phyloP scores from a whole-genome alignment of 2,329 filamentous ascomycete species.

The Metarhizium brunneum region DNA sequence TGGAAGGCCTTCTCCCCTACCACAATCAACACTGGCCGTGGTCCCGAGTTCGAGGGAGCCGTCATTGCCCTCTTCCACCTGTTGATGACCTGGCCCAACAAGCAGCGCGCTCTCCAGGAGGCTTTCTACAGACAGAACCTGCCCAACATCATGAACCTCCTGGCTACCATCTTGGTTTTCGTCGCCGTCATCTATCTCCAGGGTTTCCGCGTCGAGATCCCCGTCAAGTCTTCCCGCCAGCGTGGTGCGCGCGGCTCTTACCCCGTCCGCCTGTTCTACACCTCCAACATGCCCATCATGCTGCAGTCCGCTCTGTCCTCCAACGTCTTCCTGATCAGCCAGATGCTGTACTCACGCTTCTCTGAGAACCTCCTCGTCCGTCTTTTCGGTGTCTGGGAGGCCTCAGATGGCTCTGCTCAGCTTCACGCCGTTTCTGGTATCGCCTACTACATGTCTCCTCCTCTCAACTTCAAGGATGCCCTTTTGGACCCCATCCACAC shows the following conservation, averaged over 20 bases:
- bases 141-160: constrained; percentile 97
- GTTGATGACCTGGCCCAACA: constrained; percentile 97
- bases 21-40: constrained; percentile 98
- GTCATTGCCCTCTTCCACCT: constrained; percentile 98
- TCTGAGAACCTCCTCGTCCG: constrained; percentile 97
- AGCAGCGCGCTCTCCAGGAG: constrained; percentile 95
- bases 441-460: constrained; percentile 99
- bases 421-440: constrained; percentile 88
- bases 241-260: constrained; percentile 97
- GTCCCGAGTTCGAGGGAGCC: constrained; percentile 97
- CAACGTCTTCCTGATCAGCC: constrained; percentile 98
- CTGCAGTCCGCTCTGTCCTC: constrained; percentile 96
- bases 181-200: constrained; percentile 98
- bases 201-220: constrained; percentile 99
- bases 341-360: constrained; percentile 99
- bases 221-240: constrained; percentile 98
- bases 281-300: constrained; percentile 99
- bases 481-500: constrained; percentile 96
- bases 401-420: constrained; percentile 90
- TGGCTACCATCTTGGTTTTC: constrained; percentile 89
- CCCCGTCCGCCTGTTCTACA: constrained; percentile 98
- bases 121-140: constrained; percentile 99
- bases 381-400: constrained; percentile 97
- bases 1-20: constrained; percentile 99
- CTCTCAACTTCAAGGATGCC: constrained; percentile 94